Evolutionary conservation across 2,329 filamentous ascomycete species (phyloP), one percentile per base, ranked within the genome.

Genomic region (Cladorrhinum sp.): DNA sequence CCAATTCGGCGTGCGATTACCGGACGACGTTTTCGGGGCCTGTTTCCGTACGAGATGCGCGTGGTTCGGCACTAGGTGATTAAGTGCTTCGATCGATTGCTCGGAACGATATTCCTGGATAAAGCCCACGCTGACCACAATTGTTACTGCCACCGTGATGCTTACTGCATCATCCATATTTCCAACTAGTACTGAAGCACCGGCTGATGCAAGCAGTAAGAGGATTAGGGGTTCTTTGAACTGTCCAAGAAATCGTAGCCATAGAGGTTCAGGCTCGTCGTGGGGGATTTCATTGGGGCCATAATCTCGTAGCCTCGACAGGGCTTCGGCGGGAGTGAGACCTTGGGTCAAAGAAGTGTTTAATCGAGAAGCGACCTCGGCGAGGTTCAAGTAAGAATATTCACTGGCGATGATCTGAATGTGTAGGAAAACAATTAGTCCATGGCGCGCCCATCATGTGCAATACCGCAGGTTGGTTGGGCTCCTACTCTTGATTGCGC

Each of bases 41-140:
- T 82, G 81, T 63, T 69, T 70, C 32, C 96, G 88, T 62, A 99
- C 91, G n/a, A 98, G 81, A 76, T 99, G 93, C 27, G 96, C 95
- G 73, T 93, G 92, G 73, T 98, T 96, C 25, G 95, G 96, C 0
- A 99, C 93, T 24, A 99, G 79, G 69, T 95, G 91, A 71, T 90
- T 97, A 67, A 99, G 79, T 20, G 95, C 95, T 75, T 99, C 95
- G 66, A 99, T 86, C 2, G 93, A 98, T 76, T 99, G 96, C 73
- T 99, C 95, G 7, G 95, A 98, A 61, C 95, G 84, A 74, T 99
- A 99, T 76, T 99, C 95, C 73, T 99, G 95, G 56, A 98, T 86
- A 68, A 99, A 99, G 1, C 93, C 95, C 48, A 99, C 95, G 0
- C 89, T 90, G 23, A 99, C 93, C 5, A 99, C 95, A 68, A 99